A percentile compares a stretch with the other conserved stretches of the same genome.
Evolutionary conservation across 768 basidiomycete species (phyloP).

Genomic region (Goffeauzyma gilvescens): DNA sequence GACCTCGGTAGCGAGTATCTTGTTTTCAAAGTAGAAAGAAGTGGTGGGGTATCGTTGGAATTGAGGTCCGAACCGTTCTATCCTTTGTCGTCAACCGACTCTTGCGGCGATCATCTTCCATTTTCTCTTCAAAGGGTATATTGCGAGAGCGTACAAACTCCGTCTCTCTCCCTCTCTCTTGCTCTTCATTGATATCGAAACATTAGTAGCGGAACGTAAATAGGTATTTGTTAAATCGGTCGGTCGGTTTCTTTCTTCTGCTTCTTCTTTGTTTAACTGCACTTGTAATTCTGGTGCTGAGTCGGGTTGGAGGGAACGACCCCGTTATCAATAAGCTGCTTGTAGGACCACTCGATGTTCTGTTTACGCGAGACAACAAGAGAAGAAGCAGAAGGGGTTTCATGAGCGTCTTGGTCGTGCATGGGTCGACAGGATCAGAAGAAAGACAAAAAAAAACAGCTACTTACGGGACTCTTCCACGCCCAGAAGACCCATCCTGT

Average conservation of each 20-base stretch:
- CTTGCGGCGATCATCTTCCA: too few species aligned
- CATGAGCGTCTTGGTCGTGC: neutral
- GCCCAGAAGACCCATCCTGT: slow-evolving; percentile 30
- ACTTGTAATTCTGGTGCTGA: slow-evolving; percentile 35
- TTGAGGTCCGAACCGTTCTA: too few species aligned
- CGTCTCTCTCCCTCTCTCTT: neutral
- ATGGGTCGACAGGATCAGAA: neutral
- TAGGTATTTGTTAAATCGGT: too few species aligned
- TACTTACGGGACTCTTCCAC: slow-evolving; percentile 7
- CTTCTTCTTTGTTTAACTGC: too few species aligned
- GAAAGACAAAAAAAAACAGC: neutral
- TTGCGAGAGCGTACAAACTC: too few species aligned
- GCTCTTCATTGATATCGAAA: neutral
- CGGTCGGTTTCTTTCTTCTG: too few species aligned
- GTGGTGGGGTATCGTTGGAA: too few species aligned
- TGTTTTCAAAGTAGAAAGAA: too few species aligned
- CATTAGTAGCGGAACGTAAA: too few species aligned
- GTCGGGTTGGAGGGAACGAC: slow-evolving; percentile 60
- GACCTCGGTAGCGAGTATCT: too few species aligned
- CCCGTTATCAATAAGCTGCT: slow-evolving; percentile 55
- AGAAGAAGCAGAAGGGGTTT: neutral
- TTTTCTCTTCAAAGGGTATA: too few species aligned
- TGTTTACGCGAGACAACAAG: slow-evolving; percentile 17
- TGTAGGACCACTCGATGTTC: slow-evolving; percentile 79
- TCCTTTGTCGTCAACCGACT: too few species aligned